These are phyloP conservation scores for Penicillium herquei DNA, from an alignment of 495 filamentous ascomycete genomes.

Conservation along the genomic window DNA sequence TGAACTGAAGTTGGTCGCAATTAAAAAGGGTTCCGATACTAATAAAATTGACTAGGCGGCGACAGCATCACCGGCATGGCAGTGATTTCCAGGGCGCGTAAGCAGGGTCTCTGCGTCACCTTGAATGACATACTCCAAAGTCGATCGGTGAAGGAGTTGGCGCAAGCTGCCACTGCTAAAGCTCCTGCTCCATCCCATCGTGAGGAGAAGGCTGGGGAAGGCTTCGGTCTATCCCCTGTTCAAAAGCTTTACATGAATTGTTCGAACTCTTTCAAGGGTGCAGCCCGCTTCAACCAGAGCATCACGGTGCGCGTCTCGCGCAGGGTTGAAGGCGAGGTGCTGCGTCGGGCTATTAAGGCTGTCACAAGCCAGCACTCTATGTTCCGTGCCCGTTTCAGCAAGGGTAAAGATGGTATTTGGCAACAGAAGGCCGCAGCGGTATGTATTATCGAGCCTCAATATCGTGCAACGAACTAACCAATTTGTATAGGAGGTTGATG, in stretches of 20 bases:
- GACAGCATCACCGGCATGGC: constrained; percentile 48
- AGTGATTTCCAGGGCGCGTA: constrained; percentile 40
- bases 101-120: constrained; percentile 34
- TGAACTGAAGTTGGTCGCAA: constrained; percentile 1
- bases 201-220: constrained; percentile 38
- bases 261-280: constrained; percentile 45
- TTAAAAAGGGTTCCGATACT: constrained; percentile 17
- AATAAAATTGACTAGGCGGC: constrained; percentile 35
- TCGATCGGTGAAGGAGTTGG: constrained; percentile 36
- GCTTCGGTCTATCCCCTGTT: constrained; percentile 53
- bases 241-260: constrained; percentile 48
- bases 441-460: background rate
- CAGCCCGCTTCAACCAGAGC: constrained; percentile 67
- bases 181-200: constrained; percentile 11
- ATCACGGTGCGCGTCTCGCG: constrained; percentile 58
- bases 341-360: constrained; percentile 54
- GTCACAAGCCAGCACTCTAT: constrained; percentile 65
- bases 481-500: constrained; percentile 34
- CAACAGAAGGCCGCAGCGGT: constrained; percentile 40
- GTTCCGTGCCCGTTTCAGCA: constrained; percentile 63
- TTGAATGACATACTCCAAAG: constrained; percentile 38
- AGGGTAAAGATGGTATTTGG: constrained; percentile 34
- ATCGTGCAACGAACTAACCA: constrained; percentile 13
- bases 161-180: constrained; percentile 26
- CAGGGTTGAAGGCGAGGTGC: constrained; percentile 43